phyloP scores from a whole-genome alignment of 192 early-diverging fungal genomes.

The Backusella morwellensis region DNA sequence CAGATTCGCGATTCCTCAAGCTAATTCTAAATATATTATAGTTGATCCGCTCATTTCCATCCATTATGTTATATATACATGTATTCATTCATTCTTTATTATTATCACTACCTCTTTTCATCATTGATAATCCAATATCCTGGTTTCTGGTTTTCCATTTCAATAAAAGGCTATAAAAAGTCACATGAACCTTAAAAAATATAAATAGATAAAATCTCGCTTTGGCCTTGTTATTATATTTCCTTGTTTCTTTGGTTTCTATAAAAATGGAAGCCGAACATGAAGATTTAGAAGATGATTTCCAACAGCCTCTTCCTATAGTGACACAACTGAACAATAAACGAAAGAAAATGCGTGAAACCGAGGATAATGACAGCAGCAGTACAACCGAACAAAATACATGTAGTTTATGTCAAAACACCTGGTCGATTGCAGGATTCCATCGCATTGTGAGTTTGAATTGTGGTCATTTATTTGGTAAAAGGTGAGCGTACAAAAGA shows the following conservation, averaged over 20 bases:
- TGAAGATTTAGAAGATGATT: not conserved
- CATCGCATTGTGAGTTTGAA: conserved; percentile 17
- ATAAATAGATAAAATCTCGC: no score
- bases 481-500: conserved; percentile 1
- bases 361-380: not conserved
- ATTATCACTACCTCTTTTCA: not conserved
- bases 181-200: not conserved
- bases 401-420: conserved; percentile 4
- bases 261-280: not conserved
- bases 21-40: not conserved
- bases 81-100: not conserved
- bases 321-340: not conserved
- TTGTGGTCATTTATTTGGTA: conserved; percentile 21
- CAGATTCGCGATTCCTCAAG: not conserved
- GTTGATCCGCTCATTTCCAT: not conserved
- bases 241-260: not conserved
- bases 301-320: not conserved
- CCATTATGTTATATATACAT: not conserved
- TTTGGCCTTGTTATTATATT: no score
- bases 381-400: not conserved
- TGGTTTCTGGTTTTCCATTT: no score
- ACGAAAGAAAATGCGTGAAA: not conserved
- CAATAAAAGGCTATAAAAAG: not conserved
- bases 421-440: conserved; percentile 1
- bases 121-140: no score